phyloP scores from a whole-genome alignment of 169 alveolate genomes.

The Theileria sp. region DNA sequence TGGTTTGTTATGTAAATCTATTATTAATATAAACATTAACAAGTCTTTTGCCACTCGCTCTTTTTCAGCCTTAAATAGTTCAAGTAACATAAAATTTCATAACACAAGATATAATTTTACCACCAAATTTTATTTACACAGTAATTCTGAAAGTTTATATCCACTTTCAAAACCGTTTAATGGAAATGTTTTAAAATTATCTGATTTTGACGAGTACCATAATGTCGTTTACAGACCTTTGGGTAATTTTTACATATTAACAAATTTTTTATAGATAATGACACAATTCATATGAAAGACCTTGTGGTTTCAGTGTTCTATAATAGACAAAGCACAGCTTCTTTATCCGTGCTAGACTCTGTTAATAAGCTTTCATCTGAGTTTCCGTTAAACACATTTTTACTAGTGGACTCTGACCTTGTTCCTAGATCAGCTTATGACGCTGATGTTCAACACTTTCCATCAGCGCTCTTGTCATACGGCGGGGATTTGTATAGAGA shows the following conservation, averaged over 20 bases:
- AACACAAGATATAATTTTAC: not conserved
- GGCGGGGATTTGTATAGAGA: conserved; percentile 59
- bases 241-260: not conserved
- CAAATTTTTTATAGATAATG: conserved; percentile 19
- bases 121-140: not conserved
- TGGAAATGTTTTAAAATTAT: not conserved
- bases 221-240: not conserved
- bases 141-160: not conserved
- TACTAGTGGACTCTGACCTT: conserved; percentile 53
- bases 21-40: not conserved
- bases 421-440: conserved; percentile 66
- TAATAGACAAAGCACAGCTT: conserved; percentile 46
- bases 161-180: not conserved
- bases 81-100: not conserved
- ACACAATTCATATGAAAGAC: conserved; percentile 28
- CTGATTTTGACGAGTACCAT: conserved; percentile 1
- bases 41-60: not conserved
- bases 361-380: conserved; percentile 34
- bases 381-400: conserved; percentile 39
- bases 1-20: not conserved
- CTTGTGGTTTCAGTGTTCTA: conserved; percentile 48
- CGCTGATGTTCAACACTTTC: conserved; percentile 64
- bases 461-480: conserved; percentile 51
- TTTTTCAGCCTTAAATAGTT: not conserved
- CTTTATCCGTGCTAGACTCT: conserved; percentile 47